Evolutionary conservation across 2,329 filamentous ascomycete species (phyloP).

Genomic region (Dichotomopilus funicola): DNA sequence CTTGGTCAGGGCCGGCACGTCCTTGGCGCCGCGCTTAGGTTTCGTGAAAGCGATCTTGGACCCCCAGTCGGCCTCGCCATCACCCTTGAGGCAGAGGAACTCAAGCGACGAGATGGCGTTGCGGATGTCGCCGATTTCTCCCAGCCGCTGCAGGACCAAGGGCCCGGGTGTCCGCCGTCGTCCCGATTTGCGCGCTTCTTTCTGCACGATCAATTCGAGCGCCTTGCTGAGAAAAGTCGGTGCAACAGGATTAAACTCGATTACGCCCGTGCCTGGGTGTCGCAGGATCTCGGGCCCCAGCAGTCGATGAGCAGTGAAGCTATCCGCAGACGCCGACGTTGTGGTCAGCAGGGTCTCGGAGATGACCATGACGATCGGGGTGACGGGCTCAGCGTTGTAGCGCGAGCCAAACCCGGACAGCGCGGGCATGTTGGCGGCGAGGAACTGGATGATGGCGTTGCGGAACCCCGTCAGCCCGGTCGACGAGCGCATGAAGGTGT

Average conservation of each 20-base stretch:
- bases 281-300: constrained; percentile 80
- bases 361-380: constrained; percentile 80
- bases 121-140: constrained; percentile 84
- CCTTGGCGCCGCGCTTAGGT: constrained; percentile 54
- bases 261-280: constrained; percentile 69
- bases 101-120: constrained; percentile 89
- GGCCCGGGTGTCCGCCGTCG: constrained; percentile 70
- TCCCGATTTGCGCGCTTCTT: constrained; percentile 75
- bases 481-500: constrained; percentile 62
- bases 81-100: constrained; percentile 81
- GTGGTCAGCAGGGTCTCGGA: constrained; percentile 87
- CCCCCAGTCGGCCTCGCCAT: constrained; percentile 67
- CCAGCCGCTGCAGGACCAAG: constrained; percentile 68
- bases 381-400: constrained; percentile 41
- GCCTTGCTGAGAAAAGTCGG: constrained; percentile 80
- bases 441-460: constrained; percentile 65
- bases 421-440: constrained; percentile 60
- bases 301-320: constrained; percentile 84
- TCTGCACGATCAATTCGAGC: constrained; percentile 71
- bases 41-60: constrained; percentile 67
- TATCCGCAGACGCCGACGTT: constrained; percentile 77
- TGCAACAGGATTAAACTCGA: constrained; percentile 92
- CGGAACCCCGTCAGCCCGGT: constrained; percentile 64
- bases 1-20: constrained; percentile 56
- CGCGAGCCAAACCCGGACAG: constrained; percentile 41